Conservation (phyloP, 352 stramenopile species). For the Pythium sukuiense region DNA sequence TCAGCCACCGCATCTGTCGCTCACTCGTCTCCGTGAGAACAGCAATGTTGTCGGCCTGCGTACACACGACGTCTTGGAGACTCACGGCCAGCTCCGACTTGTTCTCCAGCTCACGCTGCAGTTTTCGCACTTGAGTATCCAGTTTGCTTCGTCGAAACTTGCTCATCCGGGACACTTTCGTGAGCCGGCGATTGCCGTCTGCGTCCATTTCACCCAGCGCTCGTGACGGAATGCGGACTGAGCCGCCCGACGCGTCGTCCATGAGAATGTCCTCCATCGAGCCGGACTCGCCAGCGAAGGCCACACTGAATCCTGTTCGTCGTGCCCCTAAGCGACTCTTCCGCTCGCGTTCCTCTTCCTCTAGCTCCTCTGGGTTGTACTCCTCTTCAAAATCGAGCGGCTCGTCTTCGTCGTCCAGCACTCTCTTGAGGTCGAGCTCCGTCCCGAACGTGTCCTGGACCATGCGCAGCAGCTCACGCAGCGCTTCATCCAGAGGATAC, state of each 20-base stretch:
- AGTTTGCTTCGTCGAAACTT: constrained; percentile 69
- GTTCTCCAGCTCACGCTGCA: constrained; percentile 47
- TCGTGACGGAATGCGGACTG: neutral
- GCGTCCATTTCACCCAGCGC: constrained; percentile 11
- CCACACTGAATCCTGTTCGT: constrained; percentile 21
- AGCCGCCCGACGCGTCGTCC: neutral
- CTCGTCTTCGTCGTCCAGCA: constrained; percentile 69
- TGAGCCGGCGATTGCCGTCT: constrained; percentile 13
- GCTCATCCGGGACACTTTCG: constrained; percentile 56
- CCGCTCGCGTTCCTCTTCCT: constrained; percentile 34
- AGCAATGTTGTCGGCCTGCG: constrained; percentile 49
- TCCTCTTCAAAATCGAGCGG: constrained; percentile 60
- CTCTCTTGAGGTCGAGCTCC: constrained; percentile 42
- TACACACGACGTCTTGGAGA: constrained; percentile 55
- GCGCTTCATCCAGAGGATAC: constrained; percentile 74
- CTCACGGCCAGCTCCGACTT: constrained; percentile 48
- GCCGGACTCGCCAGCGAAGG: constrained; percentile 4
- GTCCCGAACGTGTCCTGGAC: constrained; percentile 57
- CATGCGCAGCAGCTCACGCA: constrained; percentile 69
- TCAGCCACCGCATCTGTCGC: constrained; percentile 40
- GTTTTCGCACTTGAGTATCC: constrained; percentile 57
- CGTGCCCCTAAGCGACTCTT: constrained; percentile 17
- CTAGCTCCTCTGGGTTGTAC: constrained; percentile 51
- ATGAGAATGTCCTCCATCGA: constrained; percentile 11
- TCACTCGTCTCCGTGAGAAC: constrained; percentile 43